A percentile compares a stretch with the other conserved stretches of the same genome.
Conservation (phyloP, 1,284 basidiomycete genomes). For the Ustilago trichophora region DNA sequence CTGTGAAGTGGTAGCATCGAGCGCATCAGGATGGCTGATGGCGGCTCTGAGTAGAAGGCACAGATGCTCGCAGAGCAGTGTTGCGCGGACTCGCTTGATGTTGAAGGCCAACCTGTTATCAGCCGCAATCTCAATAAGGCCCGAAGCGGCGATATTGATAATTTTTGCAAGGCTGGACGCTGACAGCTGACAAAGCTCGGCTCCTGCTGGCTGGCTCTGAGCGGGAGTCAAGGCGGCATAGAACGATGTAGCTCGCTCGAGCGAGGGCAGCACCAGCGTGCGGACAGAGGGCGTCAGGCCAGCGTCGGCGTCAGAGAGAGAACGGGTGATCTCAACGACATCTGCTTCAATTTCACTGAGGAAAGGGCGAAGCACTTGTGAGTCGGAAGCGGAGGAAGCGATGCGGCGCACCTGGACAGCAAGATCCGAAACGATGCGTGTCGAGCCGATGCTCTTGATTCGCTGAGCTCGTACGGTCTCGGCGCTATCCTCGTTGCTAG, state of each 20-base stretch:
- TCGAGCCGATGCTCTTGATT: constrained; percentile 70
- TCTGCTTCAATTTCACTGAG: constrained; percentile 14
- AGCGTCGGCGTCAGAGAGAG: constrained; percentile 3
- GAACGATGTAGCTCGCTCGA: constrained; percentile 28
- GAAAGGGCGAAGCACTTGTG: constrained; percentile 5
- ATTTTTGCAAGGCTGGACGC: constrained; percentile 13
- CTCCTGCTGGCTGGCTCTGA: constrained; percentile 6
- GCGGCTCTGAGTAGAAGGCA: constrained; percentile 16
- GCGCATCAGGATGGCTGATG: constrained; percentile 17
- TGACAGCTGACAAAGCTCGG: constrained; percentile 5
- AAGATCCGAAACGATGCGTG: constrained; percentile 71
- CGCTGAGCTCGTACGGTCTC: constrained; percentile 38
- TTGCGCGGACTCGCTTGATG: constrained; percentile 13
- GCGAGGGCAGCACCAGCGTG: neutral
- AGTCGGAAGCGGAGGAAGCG: constrained; percentile 8
- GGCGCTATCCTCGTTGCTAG: constrained; percentile 21
- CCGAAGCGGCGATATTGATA: constrained; percentile 11
- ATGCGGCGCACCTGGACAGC: constrained; percentile 30
- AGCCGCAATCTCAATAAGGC: constrained; percentile 5
- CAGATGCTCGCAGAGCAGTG: constrained; percentile 29
- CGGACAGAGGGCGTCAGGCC: neutral
- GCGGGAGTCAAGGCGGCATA: constrained; percentile 28
- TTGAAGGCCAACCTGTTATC: neutral
- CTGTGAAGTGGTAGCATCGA: constrained; percentile 5
- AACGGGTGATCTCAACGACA: constrained; percentile 6